These are phyloP conservation scores for Dianthus caryophyllus DNA, from an alignment of 148 eudicot genomes.

Conservation along the genomic window DNA sequence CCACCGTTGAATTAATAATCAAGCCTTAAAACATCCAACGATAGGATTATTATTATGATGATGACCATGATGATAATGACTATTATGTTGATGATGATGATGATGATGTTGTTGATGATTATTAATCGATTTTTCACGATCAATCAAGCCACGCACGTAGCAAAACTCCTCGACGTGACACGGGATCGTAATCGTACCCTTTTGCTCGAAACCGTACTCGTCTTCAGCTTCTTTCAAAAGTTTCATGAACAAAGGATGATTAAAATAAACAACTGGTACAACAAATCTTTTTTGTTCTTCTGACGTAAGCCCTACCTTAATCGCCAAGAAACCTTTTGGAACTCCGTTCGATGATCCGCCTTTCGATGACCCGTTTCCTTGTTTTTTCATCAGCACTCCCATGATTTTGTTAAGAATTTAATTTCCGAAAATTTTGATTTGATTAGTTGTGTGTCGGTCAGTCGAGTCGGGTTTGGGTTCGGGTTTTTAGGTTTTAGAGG, in stretches of 20 bases:
- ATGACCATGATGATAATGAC: conserved; percentile 12
- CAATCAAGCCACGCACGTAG: conserved; percentile 36
- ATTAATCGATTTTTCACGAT: conserved; percentile 21
- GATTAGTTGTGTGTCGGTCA: neutral
- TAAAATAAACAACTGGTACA: conserved; percentile 44
- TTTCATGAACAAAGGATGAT: conserved; percentile 46
- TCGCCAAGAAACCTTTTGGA: conserved; percentile 52
- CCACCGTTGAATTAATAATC: conserved; percentile 14
- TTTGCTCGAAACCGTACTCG: conserved; percentile 53
- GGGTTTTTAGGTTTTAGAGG: conserved; percentile 5
- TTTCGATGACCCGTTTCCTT: conserved; percentile 3
- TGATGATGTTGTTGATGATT: conserved; percentile 18
- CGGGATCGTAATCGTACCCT: conserved; percentile 50
- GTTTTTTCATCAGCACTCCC: neutral
- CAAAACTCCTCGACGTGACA: conserved; percentile 48
- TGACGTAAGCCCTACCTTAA: conserved; percentile 35
- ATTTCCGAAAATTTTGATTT: neutral
- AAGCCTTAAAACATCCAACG: conserved; percentile 48
- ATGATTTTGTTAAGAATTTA: neutral
- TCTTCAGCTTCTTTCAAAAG: conserved; percentile 58
- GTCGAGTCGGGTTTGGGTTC: neutral
- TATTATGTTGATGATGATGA: neutral
- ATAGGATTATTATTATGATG: conserved; percentile 28
- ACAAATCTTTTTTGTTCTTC: conserved; percentile 47
- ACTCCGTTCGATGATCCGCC: conserved; percentile 5